Conservation (phyloP, 495 filamentous ascomycete species). For the Corynascus novoguineensis region DNA sequence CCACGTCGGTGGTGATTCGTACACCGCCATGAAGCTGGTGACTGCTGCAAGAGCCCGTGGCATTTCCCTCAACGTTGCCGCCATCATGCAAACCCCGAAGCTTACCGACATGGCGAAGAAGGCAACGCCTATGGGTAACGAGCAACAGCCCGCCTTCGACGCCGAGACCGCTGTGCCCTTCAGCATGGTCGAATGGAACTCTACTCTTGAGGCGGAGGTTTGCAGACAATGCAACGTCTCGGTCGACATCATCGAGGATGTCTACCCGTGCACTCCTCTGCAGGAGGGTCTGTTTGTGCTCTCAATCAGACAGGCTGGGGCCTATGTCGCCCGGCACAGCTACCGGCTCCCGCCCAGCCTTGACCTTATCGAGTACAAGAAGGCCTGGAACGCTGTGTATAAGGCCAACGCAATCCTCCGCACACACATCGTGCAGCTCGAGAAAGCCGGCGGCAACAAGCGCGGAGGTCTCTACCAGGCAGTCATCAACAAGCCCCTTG, state of each 20-base stretch:
- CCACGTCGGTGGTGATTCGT: slow-evolving; percentile 48
- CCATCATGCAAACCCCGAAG: slow-evolving; percentile 40
- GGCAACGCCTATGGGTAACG: slow-evolving; percentile 1
- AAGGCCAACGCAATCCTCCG: slow-evolving; percentile 50
- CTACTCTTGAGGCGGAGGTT: slow-evolving; percentile 12
- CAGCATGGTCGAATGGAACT: slow-evolving; percentile 20
- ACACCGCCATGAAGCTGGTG: slow-evolving; percentile 50
- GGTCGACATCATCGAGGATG: slow-evolving; percentile 45
- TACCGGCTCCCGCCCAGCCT: slow-evolving; percentile 26
- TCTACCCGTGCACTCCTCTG: slow-evolving; percentile 64
- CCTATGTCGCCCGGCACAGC: slow-evolving; percentile 51
- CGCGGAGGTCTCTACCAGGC: slow-evolving; percentile 54
- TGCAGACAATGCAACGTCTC: not conserved
- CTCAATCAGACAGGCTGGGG: slow-evolving; percentile 51
- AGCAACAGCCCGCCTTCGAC: not conserved
- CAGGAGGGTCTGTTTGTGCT: slow-evolving; percentile 66
- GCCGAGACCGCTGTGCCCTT: not conserved
- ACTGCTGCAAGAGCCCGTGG: slow-evolving; percentile 37
- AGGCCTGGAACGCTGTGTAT: slow-evolving; percentile 47
- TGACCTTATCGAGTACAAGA: slow-evolving; percentile 36
- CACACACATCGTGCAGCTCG: slow-evolving; percentile 54
- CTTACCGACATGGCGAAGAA: slow-evolving; percentile 36
- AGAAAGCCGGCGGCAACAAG: slow-evolving; percentile 2
- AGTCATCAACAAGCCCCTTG: slow-evolving; percentile 46
- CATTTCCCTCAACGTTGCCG: slow-evolving; percentile 38